These are phyloP conservation scores for Sugiyamaella sp. DNA, from an alignment of 1,139 yeast species.

Conservation along the genomic window DNA sequence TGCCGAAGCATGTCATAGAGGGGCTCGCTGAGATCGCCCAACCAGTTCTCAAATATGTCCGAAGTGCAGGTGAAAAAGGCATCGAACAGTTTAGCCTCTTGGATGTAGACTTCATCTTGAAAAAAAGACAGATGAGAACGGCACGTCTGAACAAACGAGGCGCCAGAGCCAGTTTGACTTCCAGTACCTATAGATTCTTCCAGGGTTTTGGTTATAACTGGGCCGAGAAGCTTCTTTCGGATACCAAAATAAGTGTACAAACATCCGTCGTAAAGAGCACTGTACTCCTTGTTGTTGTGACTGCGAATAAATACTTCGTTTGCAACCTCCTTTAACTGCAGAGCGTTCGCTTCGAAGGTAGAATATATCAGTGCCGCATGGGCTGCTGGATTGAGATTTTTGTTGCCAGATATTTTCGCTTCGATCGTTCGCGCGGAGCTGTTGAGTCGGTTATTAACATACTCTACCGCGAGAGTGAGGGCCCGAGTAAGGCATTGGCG, in stretches of 20 bases:
- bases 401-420: conserved; percentile 36
- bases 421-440: conserved; percentile 51
- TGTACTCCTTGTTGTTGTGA: conserved; percentile 56
- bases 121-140: conserved; percentile 39
- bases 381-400: conserved; percentile 43
- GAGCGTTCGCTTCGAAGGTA: conserved; percentile 56
- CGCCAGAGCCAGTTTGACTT: background rate
- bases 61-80: conserved; percentile 51
- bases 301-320: conserved; percentile 56
- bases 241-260: conserved; percentile 62
- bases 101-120: conserved; percentile 56
- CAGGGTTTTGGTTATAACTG: conserved; percentile 44
- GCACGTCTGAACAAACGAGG: conserved; percentile 34
- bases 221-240: conserved; percentile 53
- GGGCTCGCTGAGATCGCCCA: conserved; percentile 69
- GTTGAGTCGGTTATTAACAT: conserved; percentile 58
- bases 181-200: conserved; percentile 33
- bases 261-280: conserved; percentile 70
- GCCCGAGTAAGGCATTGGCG: conserved; percentile 87
- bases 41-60: conserved; percentile 56
- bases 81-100: conserved; percentile 62
- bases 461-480: conserved; percentile 71
- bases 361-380: conserved; percentile 62
- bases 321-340: conserved; percentile 50
- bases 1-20: conserved; percentile 71